phyloP scores from a whole-genome alignment of 83 land plant genomes.

The Larix sibirica region DNA sequence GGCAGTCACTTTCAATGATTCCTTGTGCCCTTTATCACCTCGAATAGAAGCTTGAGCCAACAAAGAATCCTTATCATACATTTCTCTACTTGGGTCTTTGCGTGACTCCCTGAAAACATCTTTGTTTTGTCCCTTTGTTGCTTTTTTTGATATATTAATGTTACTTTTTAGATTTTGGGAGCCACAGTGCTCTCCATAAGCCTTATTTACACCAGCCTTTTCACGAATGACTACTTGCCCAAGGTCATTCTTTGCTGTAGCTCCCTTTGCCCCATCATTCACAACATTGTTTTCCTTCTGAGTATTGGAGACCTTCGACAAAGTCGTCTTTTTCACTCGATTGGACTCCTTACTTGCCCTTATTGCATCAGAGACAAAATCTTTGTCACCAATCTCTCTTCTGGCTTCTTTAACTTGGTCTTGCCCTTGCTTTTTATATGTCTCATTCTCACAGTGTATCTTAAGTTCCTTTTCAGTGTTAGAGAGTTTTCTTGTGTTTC shows the following conservation, averaged over 20 bases:
- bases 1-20: conserved; percentile 10
- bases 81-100: neutral
- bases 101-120: too few species aligned
- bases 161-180: too few species aligned
- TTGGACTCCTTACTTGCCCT: too few species aligned
- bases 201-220: too few species aligned
- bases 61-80: too few species aligned
- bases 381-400: neutral
- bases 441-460: neutral
- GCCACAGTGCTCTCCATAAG: too few species aligned
- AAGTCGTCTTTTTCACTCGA: neutral
- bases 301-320: too few species aligned
- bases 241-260: too few species aligned
- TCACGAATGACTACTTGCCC: too few species aligned
- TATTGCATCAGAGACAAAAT: too few species aligned
- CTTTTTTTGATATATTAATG: neutral
- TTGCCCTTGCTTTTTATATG: too few species aligned
- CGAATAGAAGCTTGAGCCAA: neutral
- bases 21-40: conserved; percentile 17
- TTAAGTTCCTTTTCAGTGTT: neutral
- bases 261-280: neutral
- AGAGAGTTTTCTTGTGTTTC: neutral
- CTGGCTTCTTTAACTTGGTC: neutral
- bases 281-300: too few species aligned
- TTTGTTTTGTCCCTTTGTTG: neutral